Evolutionary conservation across 2,329 filamentous ascomycete genomes (phyloP).

Genomic region (Samsoniella hepiali): DNA sequence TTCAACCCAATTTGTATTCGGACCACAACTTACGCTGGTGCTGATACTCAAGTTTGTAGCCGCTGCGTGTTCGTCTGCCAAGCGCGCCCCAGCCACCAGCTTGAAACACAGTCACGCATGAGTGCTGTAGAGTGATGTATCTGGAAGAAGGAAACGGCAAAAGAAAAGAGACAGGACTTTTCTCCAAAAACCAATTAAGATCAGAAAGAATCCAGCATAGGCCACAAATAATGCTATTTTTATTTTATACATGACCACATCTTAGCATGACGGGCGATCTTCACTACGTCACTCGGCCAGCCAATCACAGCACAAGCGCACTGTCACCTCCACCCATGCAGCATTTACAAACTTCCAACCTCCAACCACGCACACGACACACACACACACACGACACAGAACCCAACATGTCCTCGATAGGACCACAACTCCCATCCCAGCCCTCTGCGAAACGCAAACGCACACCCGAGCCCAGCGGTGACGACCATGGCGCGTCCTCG

Average conservation of each 20-base stretch:
- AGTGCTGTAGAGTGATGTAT: too few species aligned
- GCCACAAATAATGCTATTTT: background rate
- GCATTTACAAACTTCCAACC: background rate
- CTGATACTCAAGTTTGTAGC: too few species aligned
- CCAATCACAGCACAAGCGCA: constrained; percentile 15
- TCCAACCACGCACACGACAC: constrained; percentile 25
- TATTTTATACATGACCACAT: background rate
- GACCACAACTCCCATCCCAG: constrained; percentile 67
- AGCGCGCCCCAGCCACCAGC: too few species aligned
- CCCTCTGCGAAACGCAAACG: constrained; percentile 61
- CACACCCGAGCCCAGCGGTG: constrained; percentile 40
- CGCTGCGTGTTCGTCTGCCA: too few species aligned
- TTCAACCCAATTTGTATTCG: too few species aligned
- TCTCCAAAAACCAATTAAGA: background rate
- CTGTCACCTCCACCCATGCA: background rate
- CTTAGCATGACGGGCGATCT: background rate
- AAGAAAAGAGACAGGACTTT: background rate
- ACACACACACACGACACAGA: constrained; percentile 25
- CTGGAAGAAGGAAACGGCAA: background rate
- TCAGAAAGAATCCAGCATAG: too few species aligned
- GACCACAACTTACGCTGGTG: too few species aligned
- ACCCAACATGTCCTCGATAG: constrained; percentile 62
- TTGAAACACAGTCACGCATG: too few species aligned
- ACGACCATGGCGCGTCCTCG: constrained; percentile 29
- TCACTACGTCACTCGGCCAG: background rate